Percentiles rank a stretch among this genome's conserved stretches.
phyloP scores from a whole-genome alignment of 2,329 filamentous ascomycete genomes.

The Fusarium pseudonygamai region DNA sequence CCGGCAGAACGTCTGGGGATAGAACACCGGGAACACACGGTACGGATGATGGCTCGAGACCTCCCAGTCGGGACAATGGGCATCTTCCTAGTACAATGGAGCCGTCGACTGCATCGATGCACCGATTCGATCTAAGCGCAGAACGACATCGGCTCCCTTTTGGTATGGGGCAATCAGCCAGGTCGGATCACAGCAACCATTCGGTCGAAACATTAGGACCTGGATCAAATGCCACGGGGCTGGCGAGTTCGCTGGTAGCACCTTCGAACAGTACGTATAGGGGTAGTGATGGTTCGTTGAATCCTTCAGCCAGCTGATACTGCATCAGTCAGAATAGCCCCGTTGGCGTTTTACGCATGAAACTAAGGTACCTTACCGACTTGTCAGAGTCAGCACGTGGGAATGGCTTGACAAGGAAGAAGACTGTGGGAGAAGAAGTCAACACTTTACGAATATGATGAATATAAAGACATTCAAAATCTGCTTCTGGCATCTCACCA shows the following conservation, averaged over 20 bases:
- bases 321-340: slow-evolving; percentile 6
- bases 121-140: slow-evolving; percentile 33
- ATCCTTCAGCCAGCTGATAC: slow-evolving; percentile 35
- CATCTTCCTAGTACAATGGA: slow-evolving; percentile 33
- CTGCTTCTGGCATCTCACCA: not conserved
- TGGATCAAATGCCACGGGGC: not conserved
- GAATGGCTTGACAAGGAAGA: not conserved
- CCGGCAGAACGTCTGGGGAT: slow-evolving; percentile 26
- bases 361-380: not conserved
- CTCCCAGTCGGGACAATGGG: slow-evolving; percentile 36
- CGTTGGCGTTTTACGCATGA: slow-evolving; percentile 3
- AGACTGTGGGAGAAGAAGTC: not conserved
- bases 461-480: slow-evolving; percentile 1
- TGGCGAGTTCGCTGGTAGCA: slow-evolving; percentile 13
- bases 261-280: slow-evolving; percentile 22
- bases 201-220: slow-evolving; percentile 17
- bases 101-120: slow-evolving; percentile 32
- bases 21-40: slow-evolving; percentile 33
- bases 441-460: slow-evolving; percentile 10
- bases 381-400: not conserved
- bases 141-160: slow-evolving; percentile 38
- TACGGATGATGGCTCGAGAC: slow-evolving; percentile 32
- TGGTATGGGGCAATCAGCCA: slow-evolving; percentile 4
- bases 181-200: slow-evolving; percentile 23
- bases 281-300: slow-evolving; percentile 30